Base-by-base conservation (phyloP, 768 basidiomycete species). In the Lentinula lateritia region DNA sequence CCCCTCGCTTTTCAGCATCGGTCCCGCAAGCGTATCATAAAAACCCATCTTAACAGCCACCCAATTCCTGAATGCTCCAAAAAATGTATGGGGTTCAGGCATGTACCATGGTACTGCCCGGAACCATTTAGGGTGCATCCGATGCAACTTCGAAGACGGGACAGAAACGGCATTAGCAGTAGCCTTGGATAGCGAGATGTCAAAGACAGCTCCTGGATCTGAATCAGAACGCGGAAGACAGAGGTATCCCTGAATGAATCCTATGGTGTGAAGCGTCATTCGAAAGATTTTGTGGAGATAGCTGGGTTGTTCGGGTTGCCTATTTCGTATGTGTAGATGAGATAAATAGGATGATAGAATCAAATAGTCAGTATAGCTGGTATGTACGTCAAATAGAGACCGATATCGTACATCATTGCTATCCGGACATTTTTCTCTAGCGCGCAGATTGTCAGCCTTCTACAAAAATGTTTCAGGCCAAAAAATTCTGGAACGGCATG, bases 71-170 rank as follows among this genome's bases (percentile, higher is more conserved):
- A 72, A 52, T 28, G 66, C 68, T 1, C 68, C 71, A 6, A 63
- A 16, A 0, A 76, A 36, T 6, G 68, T 69, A 1, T 63, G 72
- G 0, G 73, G 66, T 60, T 74, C 67, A 0, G 78, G 75, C 63
- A 75, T 79, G 64, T 83, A 83, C 80, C 81, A 82, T 20, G 81
- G 81, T 55, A 68, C 69, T 5, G 73, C 67, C 28, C 72, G 65
- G 57, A 62, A 79, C 64, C 76, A 52, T 20, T 42, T 60, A n/a
- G 48, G 39, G 28, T 52, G 48, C 41, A 39, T 38, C 15, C 42
- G 36, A 48, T 38, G 36, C 20, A 52, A n/a, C 20, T 43, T 28
- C 8, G 35, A 52, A 2, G 18, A 35, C 8, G 34, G 46, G 8
- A 2, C 3, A 20, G 12, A 16, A 36, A 28, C 20, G 48, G 58